phyloP scores from a whole-genome alignment of 2,329 filamentous ascomycete species.

The Neofusicoccum kwambonambiense region DNA sequence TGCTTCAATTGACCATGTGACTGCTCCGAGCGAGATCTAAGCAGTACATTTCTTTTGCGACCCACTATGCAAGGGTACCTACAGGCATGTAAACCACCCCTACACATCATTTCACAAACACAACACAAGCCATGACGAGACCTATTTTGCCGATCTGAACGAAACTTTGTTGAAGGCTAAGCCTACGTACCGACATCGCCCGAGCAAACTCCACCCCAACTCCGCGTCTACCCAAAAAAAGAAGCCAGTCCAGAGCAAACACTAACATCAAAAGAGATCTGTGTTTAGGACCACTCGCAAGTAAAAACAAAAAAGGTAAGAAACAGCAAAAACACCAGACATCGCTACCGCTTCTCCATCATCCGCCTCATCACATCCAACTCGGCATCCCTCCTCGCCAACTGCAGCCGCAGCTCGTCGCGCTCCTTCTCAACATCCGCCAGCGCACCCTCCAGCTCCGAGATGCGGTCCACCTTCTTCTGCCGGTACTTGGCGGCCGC shows the following conservation, averaged over 20 bases:
- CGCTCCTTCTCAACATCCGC: constrained; percentile 60
- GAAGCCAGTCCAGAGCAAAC: no score
- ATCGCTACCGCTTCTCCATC: constrained; percentile 20
- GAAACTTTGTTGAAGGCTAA: neutral
- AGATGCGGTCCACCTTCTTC: constrained; percentile 66
- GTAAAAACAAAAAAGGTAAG: neutral
- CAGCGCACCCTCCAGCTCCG: constrained; percentile 60
- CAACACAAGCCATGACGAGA: constrained; percentile 8
- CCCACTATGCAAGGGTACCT: neutral
- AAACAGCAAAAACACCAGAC: neutral
- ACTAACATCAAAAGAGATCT: neutral
- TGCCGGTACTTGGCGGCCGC: constrained; percentile 72
- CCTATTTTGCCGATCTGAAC: neutral
- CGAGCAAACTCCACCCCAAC: neutral
- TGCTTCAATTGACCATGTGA: no score
- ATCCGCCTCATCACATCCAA: constrained; percentile 57
- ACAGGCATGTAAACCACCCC: neutral
- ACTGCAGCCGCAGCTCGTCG: constrained; percentile 61
- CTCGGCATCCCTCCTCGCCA: constrained; percentile 66
- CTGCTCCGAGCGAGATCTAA: no score
- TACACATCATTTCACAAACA: neutral
- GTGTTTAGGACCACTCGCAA: no score
- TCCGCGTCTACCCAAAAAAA: neutral
- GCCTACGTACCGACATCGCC: constrained; percentile 14
- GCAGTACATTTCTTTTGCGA: no score